These are phyloP conservation scores for Termitomyces sp. DNA, from an alignment of 768 basidiomycete species.

Conservation along the genomic window DNA sequence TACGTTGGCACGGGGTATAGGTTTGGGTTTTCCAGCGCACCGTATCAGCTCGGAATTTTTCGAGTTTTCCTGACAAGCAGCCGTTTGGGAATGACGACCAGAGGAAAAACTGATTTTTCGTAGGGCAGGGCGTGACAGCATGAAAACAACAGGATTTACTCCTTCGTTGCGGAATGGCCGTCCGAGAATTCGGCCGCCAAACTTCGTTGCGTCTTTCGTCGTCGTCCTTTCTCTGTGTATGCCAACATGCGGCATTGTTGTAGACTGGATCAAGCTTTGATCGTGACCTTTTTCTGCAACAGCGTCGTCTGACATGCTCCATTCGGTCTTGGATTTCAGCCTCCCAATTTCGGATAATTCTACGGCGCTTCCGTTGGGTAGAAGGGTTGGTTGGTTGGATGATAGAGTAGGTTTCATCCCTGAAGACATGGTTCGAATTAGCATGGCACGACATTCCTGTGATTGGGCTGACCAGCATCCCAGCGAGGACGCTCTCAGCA, in stretches of 20 bases:
- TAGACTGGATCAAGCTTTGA: neutral
- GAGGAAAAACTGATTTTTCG: neutral
- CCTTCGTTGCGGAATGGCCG: neutral
- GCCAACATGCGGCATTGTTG: neutral
- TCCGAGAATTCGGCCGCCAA: neutral
- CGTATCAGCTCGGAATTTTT: neutral
- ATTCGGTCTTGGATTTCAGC: neutral
- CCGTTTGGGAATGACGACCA: too few relatives aligned
- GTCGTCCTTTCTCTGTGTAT: neutral
- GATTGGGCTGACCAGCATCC: slow-evolving; percentile 34
- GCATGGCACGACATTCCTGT: slow-evolving; percentile 14
- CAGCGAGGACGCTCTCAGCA: slow-evolving; percentile 81
- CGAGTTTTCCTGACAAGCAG: neutral
- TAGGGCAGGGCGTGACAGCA: neutral
- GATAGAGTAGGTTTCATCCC: neutral
- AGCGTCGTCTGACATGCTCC: neutral
- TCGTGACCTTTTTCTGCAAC: neutral
- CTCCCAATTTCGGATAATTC: neutral
- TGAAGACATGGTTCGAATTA: slow-evolving; percentile 8
- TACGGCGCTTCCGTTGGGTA: slow-evolving; percentile 1
- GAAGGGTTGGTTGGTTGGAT: neutral
- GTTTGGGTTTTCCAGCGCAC: neutral
- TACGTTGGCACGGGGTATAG: neutral
- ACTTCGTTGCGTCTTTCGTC: neutral
- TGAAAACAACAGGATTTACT: slow-evolving; percentile 1